Evolutionary conservation across 1,284 basidiomycete species (phyloP).

Genomic region (Psilocybe mexicana): DNA sequence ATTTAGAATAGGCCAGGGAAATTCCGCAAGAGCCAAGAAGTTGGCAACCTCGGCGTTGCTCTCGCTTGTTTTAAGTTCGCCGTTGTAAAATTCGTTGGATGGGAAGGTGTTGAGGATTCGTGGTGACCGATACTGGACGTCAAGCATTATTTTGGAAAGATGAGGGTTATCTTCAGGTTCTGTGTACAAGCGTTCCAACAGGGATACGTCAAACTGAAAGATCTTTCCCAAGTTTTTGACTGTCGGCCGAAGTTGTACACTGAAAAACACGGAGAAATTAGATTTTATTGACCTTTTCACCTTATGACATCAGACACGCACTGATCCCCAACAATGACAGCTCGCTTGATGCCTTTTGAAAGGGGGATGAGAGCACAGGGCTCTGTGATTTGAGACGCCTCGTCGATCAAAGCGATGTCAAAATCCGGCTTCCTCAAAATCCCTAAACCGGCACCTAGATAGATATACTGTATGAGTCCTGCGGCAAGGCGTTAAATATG

Average conservation of each 20-base stretch:
- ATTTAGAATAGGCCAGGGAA: slow-evolving; percentile 54
- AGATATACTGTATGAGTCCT: neutral
- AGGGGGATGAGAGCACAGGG: slow-evolving; percentile 62
- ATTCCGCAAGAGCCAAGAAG: slow-evolving; percentile 40
- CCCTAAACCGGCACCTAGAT: slow-evolving; percentile 55
- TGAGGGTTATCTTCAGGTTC: slow-evolving; percentile 28
- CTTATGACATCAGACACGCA: slow-evolving; percentile 25
- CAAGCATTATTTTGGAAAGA: slow-evolving; percentile 59
- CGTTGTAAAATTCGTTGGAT: slow-evolving; percentile 61
- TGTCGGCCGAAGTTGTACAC: slow-evolving; percentile 65
- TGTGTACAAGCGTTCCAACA: slow-evolving; percentile 60
- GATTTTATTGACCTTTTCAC: no score
- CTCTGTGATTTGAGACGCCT: slow-evolving; percentile 68
- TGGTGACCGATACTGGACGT: slow-evolving; percentile 68
- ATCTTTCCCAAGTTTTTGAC: slow-evolving; percentile 57
- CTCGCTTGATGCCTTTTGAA: slow-evolving; percentile 58
- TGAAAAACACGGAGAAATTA: slow-evolving; percentile 22
- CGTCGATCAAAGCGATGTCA: slow-evolving; percentile 63
- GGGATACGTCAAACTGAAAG: slow-evolving; percentile 57
- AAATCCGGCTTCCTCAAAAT: slow-evolving; percentile 57
- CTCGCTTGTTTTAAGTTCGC: slow-evolving; percentile 48
- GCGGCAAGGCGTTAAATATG: neutral
- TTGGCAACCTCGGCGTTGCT: slow-evolving; percentile 39
- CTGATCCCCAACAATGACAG: slow-evolving; percentile 69
- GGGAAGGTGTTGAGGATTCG: slow-evolving; percentile 58